phyloP scores from a whole-genome alignment of 352 stramenopile species.

The Blastocystis hominis region DNA sequence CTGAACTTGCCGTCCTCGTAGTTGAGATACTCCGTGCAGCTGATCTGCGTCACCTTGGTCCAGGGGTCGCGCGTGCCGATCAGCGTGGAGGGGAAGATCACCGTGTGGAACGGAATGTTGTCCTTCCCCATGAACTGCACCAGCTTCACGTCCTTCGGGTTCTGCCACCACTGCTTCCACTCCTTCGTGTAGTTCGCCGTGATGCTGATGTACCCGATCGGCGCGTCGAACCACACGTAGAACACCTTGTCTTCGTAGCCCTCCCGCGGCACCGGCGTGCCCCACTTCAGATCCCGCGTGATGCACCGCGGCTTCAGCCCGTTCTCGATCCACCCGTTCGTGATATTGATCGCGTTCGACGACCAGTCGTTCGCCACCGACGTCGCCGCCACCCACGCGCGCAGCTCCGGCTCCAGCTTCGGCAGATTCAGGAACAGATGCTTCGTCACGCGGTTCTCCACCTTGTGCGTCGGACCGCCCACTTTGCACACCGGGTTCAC shows the following conservation, averaged over 20 bases:
- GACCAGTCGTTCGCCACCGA: conserved; percentile 55
- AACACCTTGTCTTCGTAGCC: conserved; percentile 65
- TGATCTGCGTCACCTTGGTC: conserved; percentile 57
- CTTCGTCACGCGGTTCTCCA: conserved; percentile 58
- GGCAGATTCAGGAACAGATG: conserved; percentile 60
- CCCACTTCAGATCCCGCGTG: conserved; percentile 66
- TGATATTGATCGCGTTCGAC: conserved; percentile 65
- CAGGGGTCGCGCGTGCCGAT: conserved; percentile 84
- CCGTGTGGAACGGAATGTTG: conserved; percentile 98
- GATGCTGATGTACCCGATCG: conserved; percentile 89
- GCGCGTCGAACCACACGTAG: conserved; percentile 99
- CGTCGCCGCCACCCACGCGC: conserved; percentile 36
- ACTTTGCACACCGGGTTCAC: conserved; percentile 56
- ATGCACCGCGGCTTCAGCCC: conserved; percentile 73
- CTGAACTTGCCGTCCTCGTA: conserved; percentile 60
- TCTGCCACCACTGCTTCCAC: conserved; percentile 62
- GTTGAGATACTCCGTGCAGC: conserved; percentile 60
- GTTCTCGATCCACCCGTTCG: conserved; percentile 67
- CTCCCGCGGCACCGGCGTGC: conserved; percentile 59
- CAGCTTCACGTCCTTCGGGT: conserved; percentile 53
- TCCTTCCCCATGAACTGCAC: conserved; percentile 95
- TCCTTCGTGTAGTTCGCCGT: conserved; percentile 79
- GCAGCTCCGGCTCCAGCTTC: conserved; percentile 52
- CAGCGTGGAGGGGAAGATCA: conserved; percentile 99
- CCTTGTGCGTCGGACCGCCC: conserved; percentile 4